These are phyloP conservation scores for Erythrophleum fordii DNA, from an alignment of 306 rosid species.

Conservation along the genomic window DNA sequence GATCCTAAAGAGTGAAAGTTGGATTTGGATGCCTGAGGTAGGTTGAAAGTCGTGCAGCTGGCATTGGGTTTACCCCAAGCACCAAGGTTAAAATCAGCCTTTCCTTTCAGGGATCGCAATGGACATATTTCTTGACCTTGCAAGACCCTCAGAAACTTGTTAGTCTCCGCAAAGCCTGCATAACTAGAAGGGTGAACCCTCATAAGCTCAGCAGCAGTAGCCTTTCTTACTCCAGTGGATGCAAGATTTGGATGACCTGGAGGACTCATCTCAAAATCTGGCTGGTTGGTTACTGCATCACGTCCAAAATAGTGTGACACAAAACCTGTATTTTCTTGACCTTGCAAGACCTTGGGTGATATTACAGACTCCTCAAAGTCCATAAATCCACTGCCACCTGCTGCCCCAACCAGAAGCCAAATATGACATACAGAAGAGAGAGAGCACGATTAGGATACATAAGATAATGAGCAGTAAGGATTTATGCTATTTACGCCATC, in stretches of 20 bases:
- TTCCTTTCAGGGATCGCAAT: slow-evolving; percentile 69
- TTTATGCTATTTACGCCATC: slow-evolving; percentile 11
- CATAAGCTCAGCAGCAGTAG: slow-evolving; percentile 61
- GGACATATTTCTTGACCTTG: slow-evolving; percentile 99
- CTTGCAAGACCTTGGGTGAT: slow-evolving; percentile 99
- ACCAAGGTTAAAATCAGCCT: slow-evolving; percentile 59
- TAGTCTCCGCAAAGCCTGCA: slow-evolving; percentile 77
- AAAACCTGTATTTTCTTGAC: slow-evolving; percentile 98
- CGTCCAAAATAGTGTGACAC: slow-evolving; percentile 74
- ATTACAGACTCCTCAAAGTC: slow-evolving; percentile 90
- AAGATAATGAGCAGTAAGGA: not conserved
- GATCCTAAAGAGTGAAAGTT: slow-evolving; percentile 54
- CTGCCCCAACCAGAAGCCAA: slow-evolving; percentile 35
- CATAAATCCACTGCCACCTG: slow-evolving; percentile 78
- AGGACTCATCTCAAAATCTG: slow-evolving; percentile 72
- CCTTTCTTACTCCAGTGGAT: slow-evolving; percentile 55
- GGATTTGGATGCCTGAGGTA: slow-evolving; percentile 64
- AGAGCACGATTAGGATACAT: slow-evolving; percentile 33
- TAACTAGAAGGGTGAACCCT: slow-evolving; percentile 67
- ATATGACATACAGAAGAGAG: slow-evolving; percentile 13
- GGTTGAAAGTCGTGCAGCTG: slow-evolving; percentile 58
- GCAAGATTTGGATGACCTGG: slow-evolving; percentile 58
- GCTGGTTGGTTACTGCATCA: slow-evolving; percentile 72
- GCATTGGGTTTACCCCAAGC: slow-evolving; percentile 71
- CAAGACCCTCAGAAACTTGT: slow-evolving; percentile 89